Conservation (phyloP, 495 filamentous ascomycete genomes). For the Penicilliopsis zonata region DNA sequence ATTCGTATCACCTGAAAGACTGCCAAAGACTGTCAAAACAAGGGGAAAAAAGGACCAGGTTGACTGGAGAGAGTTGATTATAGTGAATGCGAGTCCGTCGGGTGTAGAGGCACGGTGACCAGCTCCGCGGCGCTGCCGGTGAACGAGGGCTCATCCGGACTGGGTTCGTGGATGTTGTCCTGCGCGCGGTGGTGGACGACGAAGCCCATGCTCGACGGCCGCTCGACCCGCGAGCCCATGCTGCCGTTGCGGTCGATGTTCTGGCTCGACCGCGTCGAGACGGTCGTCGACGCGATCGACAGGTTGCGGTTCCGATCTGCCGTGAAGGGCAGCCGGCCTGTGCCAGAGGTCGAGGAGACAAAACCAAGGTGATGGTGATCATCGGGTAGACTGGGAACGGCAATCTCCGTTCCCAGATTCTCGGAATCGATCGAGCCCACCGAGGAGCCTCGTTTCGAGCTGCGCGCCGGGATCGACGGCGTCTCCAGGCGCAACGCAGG, state of each 20-base stretch:
- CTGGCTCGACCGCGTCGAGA: conserved; percentile 34
- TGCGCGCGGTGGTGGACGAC: conserved; percentile 57
- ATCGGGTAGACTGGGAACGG: too few relatives aligned
- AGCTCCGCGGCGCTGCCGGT: conserved; percentile 38
- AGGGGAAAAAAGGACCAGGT: too few relatives aligned
- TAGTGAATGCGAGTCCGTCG: too few relatives aligned
- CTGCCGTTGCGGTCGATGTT: conserved; percentile 15
- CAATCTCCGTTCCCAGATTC: too few relatives aligned
- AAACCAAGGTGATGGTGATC: too few relatives aligned
- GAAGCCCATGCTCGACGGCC: conserved; percentile 56
- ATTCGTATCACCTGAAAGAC: too few relatives aligned
- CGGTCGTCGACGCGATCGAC: conserved; percentile 33
- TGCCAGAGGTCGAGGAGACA: too few relatives aligned
- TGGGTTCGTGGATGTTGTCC: conserved; percentile 47
- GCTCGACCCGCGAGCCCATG: conserved; percentile 31
- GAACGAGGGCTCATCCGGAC: conserved; percentile 39
- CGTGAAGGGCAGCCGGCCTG: conserved; percentile 48
- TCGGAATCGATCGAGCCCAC: conserved; percentile 2
- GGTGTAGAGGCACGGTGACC: conserved; percentile 20
- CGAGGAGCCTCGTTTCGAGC: conserved; percentile 42
- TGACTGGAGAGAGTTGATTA: too few relatives aligned
- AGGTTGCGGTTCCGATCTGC: conserved; percentile 33
- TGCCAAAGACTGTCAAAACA: too few relatives aligned
- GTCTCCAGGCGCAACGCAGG: conserved; percentile 17
- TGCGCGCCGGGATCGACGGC: conserved; percentile 47